Evolutionary conservation across 1,139 yeast genomes (phyloP).

Genomic region (Pichia sp.): DNA sequence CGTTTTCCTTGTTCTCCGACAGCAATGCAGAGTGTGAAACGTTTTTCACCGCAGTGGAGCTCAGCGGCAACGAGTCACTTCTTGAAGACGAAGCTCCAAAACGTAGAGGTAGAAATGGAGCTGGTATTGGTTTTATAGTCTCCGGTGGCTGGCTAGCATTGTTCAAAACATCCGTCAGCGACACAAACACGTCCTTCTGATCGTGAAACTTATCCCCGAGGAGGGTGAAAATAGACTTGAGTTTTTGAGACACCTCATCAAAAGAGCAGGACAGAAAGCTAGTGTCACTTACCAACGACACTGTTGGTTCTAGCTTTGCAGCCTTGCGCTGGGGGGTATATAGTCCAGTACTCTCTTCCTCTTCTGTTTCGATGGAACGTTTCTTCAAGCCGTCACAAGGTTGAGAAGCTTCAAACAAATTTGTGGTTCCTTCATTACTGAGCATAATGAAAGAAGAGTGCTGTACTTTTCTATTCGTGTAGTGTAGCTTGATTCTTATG

Average conservation of each 20-base stretch:
- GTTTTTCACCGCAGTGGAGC: background rate
- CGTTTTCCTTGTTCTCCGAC: background rate
- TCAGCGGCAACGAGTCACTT: background rate
- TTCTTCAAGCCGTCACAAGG: background rate
- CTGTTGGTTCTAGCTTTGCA: background rate
- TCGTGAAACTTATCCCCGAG: conserved; percentile 3
- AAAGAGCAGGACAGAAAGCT: background rate
- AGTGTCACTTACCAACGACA: background rate
- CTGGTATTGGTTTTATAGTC: background rate
- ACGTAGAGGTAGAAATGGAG: background rate
- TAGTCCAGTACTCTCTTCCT: background rate
- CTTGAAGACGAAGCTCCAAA: background rate
- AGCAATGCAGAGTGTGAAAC: background rate
- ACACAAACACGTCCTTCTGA: background rate
- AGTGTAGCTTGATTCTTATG: background rate
- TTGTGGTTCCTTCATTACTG: background rate
- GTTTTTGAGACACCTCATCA: background rate
- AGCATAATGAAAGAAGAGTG: background rate
- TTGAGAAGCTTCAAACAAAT: background rate
- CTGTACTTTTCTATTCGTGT: background rate
- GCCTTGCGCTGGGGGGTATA: background rate
- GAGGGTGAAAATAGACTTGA: conserved; percentile 2
- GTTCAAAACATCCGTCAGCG: background rate
- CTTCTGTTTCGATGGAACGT: background rate
- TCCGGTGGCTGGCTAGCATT: background rate